Percentiles rank a stretch among this genome's conserved stretches.
These are phyloP conservation scores for Talaromyces sp. DNA, from an alignment of 2,329 filamentous ascomycete genomes.

Conservation along the genomic window DNA sequence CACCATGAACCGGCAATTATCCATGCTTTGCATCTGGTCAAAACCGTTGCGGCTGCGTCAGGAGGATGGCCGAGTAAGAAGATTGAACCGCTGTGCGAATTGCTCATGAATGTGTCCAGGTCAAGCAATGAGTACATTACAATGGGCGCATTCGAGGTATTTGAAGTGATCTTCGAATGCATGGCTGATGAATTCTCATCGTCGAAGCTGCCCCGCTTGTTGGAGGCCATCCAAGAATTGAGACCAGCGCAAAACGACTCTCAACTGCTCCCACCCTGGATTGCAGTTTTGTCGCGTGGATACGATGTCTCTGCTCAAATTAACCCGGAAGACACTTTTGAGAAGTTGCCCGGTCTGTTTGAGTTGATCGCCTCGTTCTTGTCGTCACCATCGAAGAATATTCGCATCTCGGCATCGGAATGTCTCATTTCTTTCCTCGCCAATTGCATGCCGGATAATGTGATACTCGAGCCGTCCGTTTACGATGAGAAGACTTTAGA, in stretches of 20 bases:
- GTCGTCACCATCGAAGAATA: slow-evolving; percentile 83
- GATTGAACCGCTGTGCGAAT: slow-evolving; percentile 85
- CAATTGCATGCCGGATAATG: slow-evolving; percentile 79
- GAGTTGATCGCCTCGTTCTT: slow-evolving; percentile 75
- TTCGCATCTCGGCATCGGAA: slow-evolving; percentile 89
- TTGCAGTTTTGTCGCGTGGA: slow-evolving; percentile 87
- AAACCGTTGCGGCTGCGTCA: slow-evolving; percentile 79
- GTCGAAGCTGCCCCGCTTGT: slow-evolving; percentile 78
- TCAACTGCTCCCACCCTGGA: slow-evolving; percentile 91
- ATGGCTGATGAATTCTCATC: slow-evolving; percentile 86
- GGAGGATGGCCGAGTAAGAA: slow-evolving; percentile 96
- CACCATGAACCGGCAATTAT: slow-evolving; percentile 82
- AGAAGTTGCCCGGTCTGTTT: slow-evolving; percentile 83
- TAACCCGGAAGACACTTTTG: slow-evolving; percentile 84
- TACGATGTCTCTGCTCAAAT: slow-evolving; percentile 92
- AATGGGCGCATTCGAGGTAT: slow-evolving; percentile 94
- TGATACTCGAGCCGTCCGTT: slow-evolving; percentile 82
- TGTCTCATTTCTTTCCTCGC: slow-evolving; percentile 89
- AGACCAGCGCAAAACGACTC: slow-evolving; percentile 91
- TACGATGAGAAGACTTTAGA: slow-evolving; percentile 88
- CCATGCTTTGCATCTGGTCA: slow-evolving; percentile 86
- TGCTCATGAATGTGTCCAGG: slow-evolving; percentile 81
- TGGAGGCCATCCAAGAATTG: slow-evolving; percentile 88
- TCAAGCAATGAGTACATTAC: slow-evolving; percentile 94
- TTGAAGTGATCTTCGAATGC: slow-evolving; percentile 91